Conservation (phyloP, 2,329 filamentous ascomycete genomes). For the Monosporascus ibericus region DNA sequence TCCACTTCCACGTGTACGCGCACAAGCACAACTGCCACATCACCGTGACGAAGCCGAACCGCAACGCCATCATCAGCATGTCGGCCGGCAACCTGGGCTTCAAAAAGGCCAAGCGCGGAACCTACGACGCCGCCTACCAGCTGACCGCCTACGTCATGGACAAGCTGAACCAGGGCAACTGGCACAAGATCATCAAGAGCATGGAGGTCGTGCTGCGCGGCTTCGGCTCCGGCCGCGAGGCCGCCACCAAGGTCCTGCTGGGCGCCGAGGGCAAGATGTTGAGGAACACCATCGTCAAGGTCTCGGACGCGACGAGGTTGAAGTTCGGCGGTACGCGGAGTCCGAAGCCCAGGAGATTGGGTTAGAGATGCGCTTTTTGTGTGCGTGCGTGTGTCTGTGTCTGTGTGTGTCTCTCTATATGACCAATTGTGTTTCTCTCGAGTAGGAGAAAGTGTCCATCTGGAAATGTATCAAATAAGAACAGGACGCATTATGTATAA, state of each 20-base stretch:
- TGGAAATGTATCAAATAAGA: neutral
- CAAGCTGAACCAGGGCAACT: conserved; percentile 75
- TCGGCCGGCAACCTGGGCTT: conserved; percentile 90
- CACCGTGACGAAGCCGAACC: conserved; percentile 77
- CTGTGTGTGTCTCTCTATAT: neutral
- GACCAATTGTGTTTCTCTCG: neutral
- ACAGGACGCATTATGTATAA: neutral
- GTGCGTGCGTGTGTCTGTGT: neutral
- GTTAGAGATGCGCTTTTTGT: conserved; percentile 15
- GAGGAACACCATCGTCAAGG: conserved; percentile 66
- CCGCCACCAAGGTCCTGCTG: conserved; percentile 81
- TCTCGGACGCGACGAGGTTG: conserved; percentile 80
- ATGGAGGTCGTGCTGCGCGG: conserved; percentile 79
- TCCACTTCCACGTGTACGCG: conserved; percentile 80
- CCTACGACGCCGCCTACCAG: conserved; percentile 91
- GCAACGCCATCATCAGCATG: conserved; percentile 71
- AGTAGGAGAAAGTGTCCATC: neutral
- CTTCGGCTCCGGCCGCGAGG: conserved; percentile 82
- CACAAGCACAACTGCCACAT: conserved; percentile 95
- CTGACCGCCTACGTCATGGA: conserved; percentile 77
- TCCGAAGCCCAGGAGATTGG: conserved; percentile 73
- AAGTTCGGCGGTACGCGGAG: conserved; percentile 96
- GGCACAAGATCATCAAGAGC: conserved; percentile 66
- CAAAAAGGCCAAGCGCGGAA: conserved; percentile 69
- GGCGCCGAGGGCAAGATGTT: conserved; percentile 76